These are phyloP conservation scores for Boletus reticulatus DNA, from an alignment of 768 basidiomycete species.

Conservation along the genomic window DNA sequence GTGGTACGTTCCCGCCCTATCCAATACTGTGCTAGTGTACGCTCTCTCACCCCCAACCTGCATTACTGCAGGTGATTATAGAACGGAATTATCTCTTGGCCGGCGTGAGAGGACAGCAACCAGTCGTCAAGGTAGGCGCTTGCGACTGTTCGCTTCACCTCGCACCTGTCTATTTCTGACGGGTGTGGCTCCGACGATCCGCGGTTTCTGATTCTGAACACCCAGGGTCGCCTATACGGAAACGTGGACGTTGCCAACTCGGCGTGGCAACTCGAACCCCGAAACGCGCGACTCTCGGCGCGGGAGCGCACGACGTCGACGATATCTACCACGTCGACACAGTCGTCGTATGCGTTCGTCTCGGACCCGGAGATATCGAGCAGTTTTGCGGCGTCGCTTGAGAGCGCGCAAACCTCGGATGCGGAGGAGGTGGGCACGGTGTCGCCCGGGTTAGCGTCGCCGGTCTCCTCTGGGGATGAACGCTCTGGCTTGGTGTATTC, in stretches of 20 bases:
- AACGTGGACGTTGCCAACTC: slow-evolving; percentile 63
- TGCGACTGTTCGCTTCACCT: not conserved
- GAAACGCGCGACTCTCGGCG: slow-evolving; percentile 44
- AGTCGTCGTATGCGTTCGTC: slow-evolving; percentile 77
- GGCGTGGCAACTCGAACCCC: slow-evolving; percentile 81
- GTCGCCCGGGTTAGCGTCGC: slow-evolving; percentile 63
- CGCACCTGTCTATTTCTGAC: not conserved
- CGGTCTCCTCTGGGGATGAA: slow-evolving; percentile 59
- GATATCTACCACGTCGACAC: slow-evolving; percentile 71
- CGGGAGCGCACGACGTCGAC: slow-evolving; percentile 77
- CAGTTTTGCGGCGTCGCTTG: slow-evolving; percentile 80
- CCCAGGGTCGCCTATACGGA: slow-evolving; percentile 72
- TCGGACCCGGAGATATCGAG: slow-evolving; percentile 86
- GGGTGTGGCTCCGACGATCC: not conserved
- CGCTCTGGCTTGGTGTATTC: slow-evolving; percentile 24
- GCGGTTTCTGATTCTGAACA: not conserved
- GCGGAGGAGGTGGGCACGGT: slow-evolving; percentile 55
- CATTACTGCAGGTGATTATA: slow-evolving; percentile 56
- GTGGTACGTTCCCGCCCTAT: slow-evolving; percentile 43
- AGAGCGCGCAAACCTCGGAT: slow-evolving; percentile 71
- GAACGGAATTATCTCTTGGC: slow-evolving; percentile 72
- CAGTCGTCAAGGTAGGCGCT: slow-evolving; percentile 65
- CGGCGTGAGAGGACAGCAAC: slow-evolving; percentile 65
- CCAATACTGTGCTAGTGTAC: not conserved
- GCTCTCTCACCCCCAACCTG: not conserved